phyloP scores from a whole-genome alignment of 148 eudicot genomes.

The Spergularia marina region DNA sequence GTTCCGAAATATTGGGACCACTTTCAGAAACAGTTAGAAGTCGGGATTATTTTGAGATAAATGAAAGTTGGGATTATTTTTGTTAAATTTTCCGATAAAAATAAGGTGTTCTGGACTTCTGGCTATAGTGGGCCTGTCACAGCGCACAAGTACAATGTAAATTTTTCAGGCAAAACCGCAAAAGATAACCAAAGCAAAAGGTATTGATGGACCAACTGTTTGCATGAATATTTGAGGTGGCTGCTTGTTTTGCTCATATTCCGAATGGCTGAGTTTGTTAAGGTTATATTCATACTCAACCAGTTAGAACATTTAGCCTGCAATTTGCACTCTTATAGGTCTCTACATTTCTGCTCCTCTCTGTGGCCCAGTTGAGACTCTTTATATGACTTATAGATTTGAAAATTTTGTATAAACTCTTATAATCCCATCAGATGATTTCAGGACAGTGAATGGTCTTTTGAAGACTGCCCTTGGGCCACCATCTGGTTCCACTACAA shows the following conservation, averaged over 20 bases:
- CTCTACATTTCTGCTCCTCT: background rate
- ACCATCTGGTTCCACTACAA: conserved; percentile 85
- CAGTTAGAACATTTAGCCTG: background rate
- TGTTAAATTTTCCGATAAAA: too few relatives aligned
- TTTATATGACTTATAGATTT: conserved; percentile 11
- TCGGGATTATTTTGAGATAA: too few relatives aligned
- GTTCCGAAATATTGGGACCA: too few relatives aligned
- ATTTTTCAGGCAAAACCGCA: background rate
- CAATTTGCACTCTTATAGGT: background rate
- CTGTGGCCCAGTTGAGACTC: background rate
- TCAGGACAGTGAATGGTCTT: conserved; percentile 99
- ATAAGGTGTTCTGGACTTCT: background rate
- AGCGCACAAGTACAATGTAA: background rate
- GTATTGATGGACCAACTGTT: background rate
- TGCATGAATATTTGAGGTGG: conserved; percentile 8
- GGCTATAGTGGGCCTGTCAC: background rate
- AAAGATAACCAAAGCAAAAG: background rate
- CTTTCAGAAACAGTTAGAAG: too few relatives aligned
- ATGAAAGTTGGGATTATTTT: too few relatives aligned
- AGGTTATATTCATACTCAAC: background rate
- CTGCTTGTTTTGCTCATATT: background rate
- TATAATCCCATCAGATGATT: conserved; percentile 88
- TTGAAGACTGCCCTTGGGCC: conserved; percentile 97
- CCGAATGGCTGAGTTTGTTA: background rate
- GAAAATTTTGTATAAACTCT: conserved; percentile 54